phyloP scores from a whole-genome alignment of 768 basidiomycete genomes.

The Tylopilus plumbeoviolaceoides region DNA sequence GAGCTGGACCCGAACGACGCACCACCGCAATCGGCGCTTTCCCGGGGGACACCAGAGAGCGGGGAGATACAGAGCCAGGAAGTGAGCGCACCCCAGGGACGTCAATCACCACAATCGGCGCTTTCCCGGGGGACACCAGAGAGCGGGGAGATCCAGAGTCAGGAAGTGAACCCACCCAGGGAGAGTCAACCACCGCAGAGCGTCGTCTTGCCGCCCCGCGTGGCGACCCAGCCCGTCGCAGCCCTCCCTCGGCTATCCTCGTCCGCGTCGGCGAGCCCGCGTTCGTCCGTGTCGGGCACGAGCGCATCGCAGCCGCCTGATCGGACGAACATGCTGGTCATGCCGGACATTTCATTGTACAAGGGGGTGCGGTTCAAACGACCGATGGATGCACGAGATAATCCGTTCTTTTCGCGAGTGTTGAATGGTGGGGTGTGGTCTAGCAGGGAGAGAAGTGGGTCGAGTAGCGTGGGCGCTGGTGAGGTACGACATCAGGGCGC shows the following conservation, averaged over 20 bases:
- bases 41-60: constrained; percentile 4
- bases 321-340: constrained; percentile 1
- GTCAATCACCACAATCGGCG: background rate
- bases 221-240: background rate
- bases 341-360: constrained; percentile 26
- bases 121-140: constrained; percentile 1
- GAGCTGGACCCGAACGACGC: constrained; percentile 12
- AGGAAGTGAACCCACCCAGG: background rate
- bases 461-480: background rate
- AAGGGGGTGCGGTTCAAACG: constrained; percentile 22
- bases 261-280: background rate
- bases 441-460: background rate
- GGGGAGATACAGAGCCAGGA: constrained; percentile 17
- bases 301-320: background rate
- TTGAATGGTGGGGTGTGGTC: constrained; percentile 2
- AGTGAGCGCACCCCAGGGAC: too few relatives aligned
- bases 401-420: constrained; percentile 25
- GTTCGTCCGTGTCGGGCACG: background rate
- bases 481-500: background rate
- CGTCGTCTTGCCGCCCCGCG: background rate
- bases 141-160: constrained; percentile 18
- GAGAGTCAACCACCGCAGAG: background rate
- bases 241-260: background rate
- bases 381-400: constrained; percentile 6
- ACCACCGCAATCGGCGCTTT: background rate